Conservation (phyloP, 2,329 filamentous ascomycete genomes). For the Helotiales sp. region DNA sequence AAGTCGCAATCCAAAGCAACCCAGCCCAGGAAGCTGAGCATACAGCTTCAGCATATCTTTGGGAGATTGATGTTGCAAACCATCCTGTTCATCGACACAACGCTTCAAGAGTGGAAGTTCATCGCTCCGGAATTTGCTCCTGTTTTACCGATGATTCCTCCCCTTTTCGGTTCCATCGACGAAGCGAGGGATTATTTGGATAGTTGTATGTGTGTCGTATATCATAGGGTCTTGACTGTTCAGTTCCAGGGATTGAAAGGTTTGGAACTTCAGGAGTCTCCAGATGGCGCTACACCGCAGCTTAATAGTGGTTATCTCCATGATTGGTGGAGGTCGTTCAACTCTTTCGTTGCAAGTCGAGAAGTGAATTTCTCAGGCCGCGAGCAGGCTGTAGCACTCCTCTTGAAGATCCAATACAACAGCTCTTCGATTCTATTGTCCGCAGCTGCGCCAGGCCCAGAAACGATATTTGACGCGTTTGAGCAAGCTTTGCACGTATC, state of each 20-base stretch:
- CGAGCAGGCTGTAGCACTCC: not conserved
- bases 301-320: not conserved
- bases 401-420: not conserved
- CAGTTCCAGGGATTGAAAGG: not conserved
- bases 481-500: not conserved
- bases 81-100: not conserved
- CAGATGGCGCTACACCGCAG: not conserved
- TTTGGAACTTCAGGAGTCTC: not conserved
- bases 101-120: not conserved
- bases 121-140: not conserved
- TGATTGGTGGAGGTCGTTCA: not conserved
- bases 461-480: not conserved
- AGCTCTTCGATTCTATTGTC: not conserved
- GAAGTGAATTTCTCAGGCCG: not conserved
- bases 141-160: not conserved
- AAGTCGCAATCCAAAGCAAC: not conserved
- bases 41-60: not conserved
- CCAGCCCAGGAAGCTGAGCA: not conserved
- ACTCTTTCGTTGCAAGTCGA: not conserved
- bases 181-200: not conserved
- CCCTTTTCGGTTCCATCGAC: not conserved
- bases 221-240: not conserved
- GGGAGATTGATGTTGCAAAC: slow-evolving; percentile 1
- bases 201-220: not conserved
- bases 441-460: not conserved